Conservation (phyloP, 2,329 filamentous ascomycete genomes). For the Cercospora sojina region DNA sequence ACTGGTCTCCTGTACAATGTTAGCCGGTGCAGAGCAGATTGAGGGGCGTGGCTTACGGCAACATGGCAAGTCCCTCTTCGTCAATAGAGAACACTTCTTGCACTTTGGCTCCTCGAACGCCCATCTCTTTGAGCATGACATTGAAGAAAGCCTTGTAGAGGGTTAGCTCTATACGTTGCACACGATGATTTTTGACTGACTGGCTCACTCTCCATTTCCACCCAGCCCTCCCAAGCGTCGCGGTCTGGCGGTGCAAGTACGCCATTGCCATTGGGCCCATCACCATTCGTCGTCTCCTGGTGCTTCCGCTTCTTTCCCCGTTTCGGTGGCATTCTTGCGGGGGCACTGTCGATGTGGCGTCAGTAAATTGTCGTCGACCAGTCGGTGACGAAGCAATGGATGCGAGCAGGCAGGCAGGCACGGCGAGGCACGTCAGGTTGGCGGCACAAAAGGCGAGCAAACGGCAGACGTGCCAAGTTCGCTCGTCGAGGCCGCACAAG, state of each 20-base stretch:
- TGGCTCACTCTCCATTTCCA: slow-evolving; percentile 87
- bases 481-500: slow-evolving; percentile 1
- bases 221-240: slow-evolving; percentile 68
- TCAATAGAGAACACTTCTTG: slow-evolving; percentile 76
- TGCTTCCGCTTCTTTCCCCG: slow-evolving; percentile 29
- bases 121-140: slow-evolving; percentile 75
- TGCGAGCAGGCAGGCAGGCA: background rate
- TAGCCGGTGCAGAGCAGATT: slow-evolving; percentile 21
- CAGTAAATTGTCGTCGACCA: background rate
- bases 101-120: slow-evolving; percentile 69
- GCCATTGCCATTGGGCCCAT: slow-evolving; percentile 38
- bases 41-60: slow-evolving; percentile 47
- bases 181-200: slow-evolving; percentile 48
- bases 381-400: slow-evolving; percentile 32
- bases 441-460: slow-evolving; percentile 14
- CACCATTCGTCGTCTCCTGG: slow-evolving; percentile 33
- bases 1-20: slow-evolving; percentile 62
- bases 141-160: slow-evolving; percentile 72
- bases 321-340: slow-evolving; percentile 27
- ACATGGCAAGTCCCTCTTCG: slow-evolving; percentile 58
- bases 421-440: slow-evolving; percentile 9
- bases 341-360: background rate
- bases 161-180: background rate
- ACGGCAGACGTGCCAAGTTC: slow-evolving; percentile 10
- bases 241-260: slow-evolving; percentile 50